Conservation (phyloP, 176 grass and related monocot species). For the Neostapfia colusana region DNA sequence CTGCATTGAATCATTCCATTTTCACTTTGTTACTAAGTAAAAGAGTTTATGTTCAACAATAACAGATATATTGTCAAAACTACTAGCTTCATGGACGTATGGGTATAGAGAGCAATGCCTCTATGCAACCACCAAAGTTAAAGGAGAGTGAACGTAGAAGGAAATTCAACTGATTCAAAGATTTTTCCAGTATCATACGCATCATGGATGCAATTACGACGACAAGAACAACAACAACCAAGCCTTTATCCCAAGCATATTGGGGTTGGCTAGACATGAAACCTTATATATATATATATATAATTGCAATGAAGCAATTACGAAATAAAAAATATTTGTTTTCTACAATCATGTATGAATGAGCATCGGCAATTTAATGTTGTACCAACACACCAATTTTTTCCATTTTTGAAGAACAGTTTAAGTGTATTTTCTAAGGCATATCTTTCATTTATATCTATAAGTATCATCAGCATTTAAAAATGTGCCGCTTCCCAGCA, state of each 20-base stretch:
- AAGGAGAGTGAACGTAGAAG: not conserved
- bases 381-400: not conserved
- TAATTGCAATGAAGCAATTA: too few relatives aligned
- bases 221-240: too few relatives aligned
- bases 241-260: too few relatives aligned
- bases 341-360: slow-evolving; percentile 3
- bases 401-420: not conserved
- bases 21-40: slow-evolving; percentile 8
- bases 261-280: too few relatives aligned
- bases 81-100: slow-evolving; percentile 3
- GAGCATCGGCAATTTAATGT: not conserved
- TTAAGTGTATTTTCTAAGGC: not conserved
- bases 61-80: not conserved
- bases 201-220: not conserved
- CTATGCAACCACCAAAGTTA: not conserved
- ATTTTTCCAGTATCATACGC: slow-evolving; percentile 4
- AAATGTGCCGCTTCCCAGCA: slow-evolving; percentile 18
- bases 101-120: not conserved
- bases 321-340: not conserved
- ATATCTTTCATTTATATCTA: slow-evolving; percentile 6
- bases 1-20: slow-evolving; percentile 50
- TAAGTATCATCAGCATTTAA: slow-evolving; percentile 11
- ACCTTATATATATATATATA: too few relatives aligned
- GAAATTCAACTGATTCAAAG: not conserved
- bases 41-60: slow-evolving; percentile 12